These are phyloP conservation scores for Pseudogymnoascus sp. DNA, from an alignment of 2,329 filamentous ascomycete genomes.

Conservation along the genomic window DNA sequence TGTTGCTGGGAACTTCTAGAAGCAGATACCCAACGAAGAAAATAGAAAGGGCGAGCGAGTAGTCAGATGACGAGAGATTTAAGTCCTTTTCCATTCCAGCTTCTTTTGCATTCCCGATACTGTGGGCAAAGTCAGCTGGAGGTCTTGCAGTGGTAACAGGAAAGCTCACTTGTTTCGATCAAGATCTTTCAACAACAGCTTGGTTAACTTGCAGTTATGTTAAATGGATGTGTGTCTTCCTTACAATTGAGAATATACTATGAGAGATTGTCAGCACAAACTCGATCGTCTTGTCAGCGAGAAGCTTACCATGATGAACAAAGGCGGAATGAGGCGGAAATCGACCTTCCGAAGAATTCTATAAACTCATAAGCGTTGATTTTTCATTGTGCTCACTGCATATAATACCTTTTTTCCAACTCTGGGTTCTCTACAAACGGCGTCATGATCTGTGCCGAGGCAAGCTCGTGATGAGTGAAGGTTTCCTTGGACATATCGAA, in stretches of 20 bases:
- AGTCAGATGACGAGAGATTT: not conserved
- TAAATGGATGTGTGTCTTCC: not conserved
- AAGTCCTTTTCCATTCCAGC: slow-evolving; percentile 2
- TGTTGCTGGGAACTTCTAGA: slow-evolving; percentile 29
- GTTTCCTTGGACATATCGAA: slow-evolving; percentile 2
- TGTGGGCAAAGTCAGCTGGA: not conserved
- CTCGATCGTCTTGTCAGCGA: not conserved
- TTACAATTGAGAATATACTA: slow-evolving; percentile 12
- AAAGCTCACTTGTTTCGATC: slow-evolving; percentile 9
- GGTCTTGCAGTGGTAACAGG: not conserved
- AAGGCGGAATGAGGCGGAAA: slow-evolving; percentile 14
- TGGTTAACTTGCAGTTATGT: not conserved
- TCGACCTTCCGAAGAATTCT: slow-evolving; percentile 16
- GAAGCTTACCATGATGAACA: slow-evolving; percentile 13
- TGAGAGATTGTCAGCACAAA: not conserved
- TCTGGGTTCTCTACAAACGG: slow-evolving; percentile 12
- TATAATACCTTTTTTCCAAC: slow-evolving; percentile 13
- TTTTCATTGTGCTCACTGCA: not conserved
- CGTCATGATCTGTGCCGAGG: not conserved
- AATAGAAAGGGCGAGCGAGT: slow-evolving; percentile 10
- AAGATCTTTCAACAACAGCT: not conserved
- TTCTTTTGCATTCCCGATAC: slow-evolving; percentile 7
- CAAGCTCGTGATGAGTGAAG: not conserved
- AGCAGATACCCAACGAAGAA: slow-evolving; percentile 43
- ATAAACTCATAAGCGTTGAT: slow-evolving; percentile 2